phyloP scores from a whole-genome alignment of 345 rosid species.

The Isatis tinctoria region DNA sequence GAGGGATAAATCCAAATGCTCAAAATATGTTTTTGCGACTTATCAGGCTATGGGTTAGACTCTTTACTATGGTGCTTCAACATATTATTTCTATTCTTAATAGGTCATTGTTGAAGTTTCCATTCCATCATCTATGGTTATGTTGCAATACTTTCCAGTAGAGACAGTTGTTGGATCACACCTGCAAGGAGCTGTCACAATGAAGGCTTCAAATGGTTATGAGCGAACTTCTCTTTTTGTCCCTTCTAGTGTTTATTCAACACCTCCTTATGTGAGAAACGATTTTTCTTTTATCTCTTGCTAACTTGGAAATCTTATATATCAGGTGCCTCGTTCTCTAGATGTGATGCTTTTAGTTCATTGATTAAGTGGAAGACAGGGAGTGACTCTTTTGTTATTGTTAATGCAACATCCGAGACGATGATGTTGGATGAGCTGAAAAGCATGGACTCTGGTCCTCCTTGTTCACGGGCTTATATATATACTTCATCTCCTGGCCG shows the following conservation, averaged over 20 bases:
- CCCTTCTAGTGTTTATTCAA: conserved; percentile 16
- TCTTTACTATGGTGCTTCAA: conserved; percentile 4
- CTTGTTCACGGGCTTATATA: conserved; percentile 66
- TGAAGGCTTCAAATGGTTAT: conserved; percentile 76
- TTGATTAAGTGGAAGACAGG: conserved; percentile 70
- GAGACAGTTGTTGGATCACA: conserved; percentile 82
- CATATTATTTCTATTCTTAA: conserved; percentile 3
- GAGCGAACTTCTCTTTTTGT: conserved; percentile 22
- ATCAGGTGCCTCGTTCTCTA: conserved; percentile 69
- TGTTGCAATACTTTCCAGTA: conserved; percentile 77
- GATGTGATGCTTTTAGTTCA: conserved; percentile 76
- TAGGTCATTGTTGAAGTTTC: conserved; percentile 86
- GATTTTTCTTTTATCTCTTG: not conserved
- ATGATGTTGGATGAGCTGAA: conserved; percentile 36
- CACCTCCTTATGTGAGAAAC: not conserved
- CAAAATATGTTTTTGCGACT: not conserved
- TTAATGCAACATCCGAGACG: conserved; percentile 49
- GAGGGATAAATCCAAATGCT: not conserved
- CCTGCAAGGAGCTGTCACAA: conserved; percentile 74
- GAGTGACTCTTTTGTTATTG: conserved; percentile 59
- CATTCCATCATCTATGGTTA: conserved; percentile 62
- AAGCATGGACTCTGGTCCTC: conserved; percentile 45
- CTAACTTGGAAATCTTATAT: conserved; percentile 10
- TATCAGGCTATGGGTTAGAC: not conserved
- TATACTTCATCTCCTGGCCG: conserved; percentile 73